Base-by-base conservation (phyloP, 2,329 filamentous ascomycete species). In the Colletotrichum spinosum region DNA sequence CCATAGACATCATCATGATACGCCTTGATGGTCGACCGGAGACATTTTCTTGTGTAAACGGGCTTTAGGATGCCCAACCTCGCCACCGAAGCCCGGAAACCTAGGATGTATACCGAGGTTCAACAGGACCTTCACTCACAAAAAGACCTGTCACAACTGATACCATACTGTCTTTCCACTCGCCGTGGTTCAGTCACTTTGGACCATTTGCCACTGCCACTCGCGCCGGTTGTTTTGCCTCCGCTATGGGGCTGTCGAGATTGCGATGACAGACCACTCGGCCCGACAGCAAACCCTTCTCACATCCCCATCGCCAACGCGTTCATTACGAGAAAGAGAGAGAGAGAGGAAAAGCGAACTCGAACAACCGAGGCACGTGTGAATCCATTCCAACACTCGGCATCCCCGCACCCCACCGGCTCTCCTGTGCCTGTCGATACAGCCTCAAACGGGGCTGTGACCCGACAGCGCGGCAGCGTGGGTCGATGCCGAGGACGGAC, bases 401-500 rank as follows among this genome's bases (percentile, higher is more conserved):
- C 38, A 41, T 54, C 37, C 39, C 51, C 51, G 37, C 51, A 54
- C 37, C 37, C 17, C 15, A 17, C 13, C 34, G 38, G 37, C 10
- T 25, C 51, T 25, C 51, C 49, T 52, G 34, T 15, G 4, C 13
- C 39, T 37, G 25, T 10, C 48, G 34, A 17, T 13, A 37, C 9
- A 11, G 50, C 61, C 33, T 44, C 11, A 41, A 12, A 60, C 44
- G 55, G 60, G 60, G 35, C 34, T 11, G 35, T 13, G 42, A 54
- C 49, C 55, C 60, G 50, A 54, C 33, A 3, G 56, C 42, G 46
- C n/a, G 50, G 50, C 56, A 60, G 25, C 56, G 51, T 65, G 61
- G 61, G 61, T 50, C 61, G 41, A 49, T 25, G 41, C 49, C 49
- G 13, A 15, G 25, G 56, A 48, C 38, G 34, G 17, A 25, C 15